A percentile compares a stretch with the other conserved stretches of the same genome.
These are phyloP conservation scores for Wickerhamiella siamensis DNA, from an alignment of 805 yeast species.

Conservation along the genomic window DNA sequence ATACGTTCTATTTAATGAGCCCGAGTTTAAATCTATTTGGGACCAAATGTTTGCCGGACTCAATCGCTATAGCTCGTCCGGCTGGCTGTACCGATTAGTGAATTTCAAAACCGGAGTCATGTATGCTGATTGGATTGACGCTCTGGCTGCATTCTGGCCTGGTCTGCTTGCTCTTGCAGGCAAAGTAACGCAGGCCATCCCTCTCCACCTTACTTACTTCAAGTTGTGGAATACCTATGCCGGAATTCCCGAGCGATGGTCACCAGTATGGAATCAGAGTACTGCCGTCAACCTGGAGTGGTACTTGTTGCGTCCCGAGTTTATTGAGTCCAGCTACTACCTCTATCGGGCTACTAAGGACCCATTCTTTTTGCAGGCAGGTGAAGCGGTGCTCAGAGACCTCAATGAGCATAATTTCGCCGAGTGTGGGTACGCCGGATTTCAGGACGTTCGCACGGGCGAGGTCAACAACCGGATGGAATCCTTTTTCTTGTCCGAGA, in stretches of 20 bases:
- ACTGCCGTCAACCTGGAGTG: slow-evolving; percentile 49
- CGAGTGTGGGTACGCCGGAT: slow-evolving; percentile 71
- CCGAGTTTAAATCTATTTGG: slow-evolving; percentile 42
- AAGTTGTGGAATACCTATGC: slow-evolving; percentile 73
- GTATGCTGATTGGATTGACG: slow-evolving; percentile 62
- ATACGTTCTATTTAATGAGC: slow-evolving; percentile 56
- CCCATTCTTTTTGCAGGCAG: slow-evolving; percentile 67
- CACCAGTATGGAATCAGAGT: slow-evolving; percentile 18
- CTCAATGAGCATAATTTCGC: slow-evolving; percentile 39
- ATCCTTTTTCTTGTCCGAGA: slow-evolving; percentile 76
- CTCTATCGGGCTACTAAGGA: slow-evolving; percentile 73
- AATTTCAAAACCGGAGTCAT: slow-evolving; percentile 37
- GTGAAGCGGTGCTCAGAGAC: slow-evolving; percentile 46
- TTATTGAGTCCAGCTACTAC: slow-evolving; percentile 76
- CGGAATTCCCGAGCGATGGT: slow-evolving; percentile 85
- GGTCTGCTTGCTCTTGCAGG: slow-evolving; percentile 75
- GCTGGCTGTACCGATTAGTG: slow-evolving; percentile 44
- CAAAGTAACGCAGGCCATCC: slow-evolving; percentile 48
- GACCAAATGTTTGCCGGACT: slow-evolving; percentile 37
- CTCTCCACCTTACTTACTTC: slow-evolving; percentile 44
- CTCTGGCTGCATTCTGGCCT: slow-evolving; percentile 77
- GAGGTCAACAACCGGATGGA: slow-evolving; percentile 72
- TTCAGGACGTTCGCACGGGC: slow-evolving; percentile 52
- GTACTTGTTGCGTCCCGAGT: slow-evolving; percentile 90
- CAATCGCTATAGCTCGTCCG: slow-evolving; percentile 32